Evolutionary conservation across 768 basidiomycete species (phyloP).

Genomic region (Melanogaster broomeanus): DNA sequence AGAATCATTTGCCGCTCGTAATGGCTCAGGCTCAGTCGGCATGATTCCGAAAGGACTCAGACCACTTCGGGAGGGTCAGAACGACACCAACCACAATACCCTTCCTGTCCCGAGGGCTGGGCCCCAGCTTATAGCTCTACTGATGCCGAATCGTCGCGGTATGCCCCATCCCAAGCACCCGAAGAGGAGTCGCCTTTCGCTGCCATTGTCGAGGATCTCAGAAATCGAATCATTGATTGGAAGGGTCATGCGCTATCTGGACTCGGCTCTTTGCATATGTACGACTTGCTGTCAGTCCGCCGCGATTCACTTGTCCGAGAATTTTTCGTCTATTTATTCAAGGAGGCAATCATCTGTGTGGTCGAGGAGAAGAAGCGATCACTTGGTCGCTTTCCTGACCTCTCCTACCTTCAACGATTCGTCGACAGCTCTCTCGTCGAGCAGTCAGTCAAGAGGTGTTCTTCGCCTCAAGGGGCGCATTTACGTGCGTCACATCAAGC

Average conservation of each 20-base stretch:
- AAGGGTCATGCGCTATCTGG: slow-evolving; percentile 91
- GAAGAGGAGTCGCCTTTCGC: slow-evolving; percentile 79
- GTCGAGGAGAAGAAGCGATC: slow-evolving; percentile 92
- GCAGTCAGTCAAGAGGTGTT: slow-evolving; percentile 54
- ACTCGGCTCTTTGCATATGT: slow-evolving; percentile 88
- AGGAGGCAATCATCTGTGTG: slow-evolving; percentile 98
- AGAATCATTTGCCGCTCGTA: slow-evolving; percentile 45
- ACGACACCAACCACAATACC: slow-evolving; percentile 14
- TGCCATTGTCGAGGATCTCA: slow-evolving; percentile 85
- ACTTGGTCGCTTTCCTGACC: slow-evolving; percentile 71
- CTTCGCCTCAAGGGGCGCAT: slow-evolving; percentile 93
- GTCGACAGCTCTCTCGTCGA: slow-evolving; percentile 40
- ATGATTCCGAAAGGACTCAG: slow-evolving; percentile 24
- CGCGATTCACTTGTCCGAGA: slow-evolving; percentile 89
- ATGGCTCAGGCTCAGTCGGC: slow-evolving; percentile 19
- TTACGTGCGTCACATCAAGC: slow-evolving; percentile 92
- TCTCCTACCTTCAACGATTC: slow-evolving; percentile 59
- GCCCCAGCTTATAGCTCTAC: slow-evolving; percentile 27
- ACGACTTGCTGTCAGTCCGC: slow-evolving; percentile 86
- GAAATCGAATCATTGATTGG: slow-evolving; percentile 92
- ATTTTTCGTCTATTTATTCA: slow-evolving; percentile 96
- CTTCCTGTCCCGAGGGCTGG: slow-evolving; percentile 24
- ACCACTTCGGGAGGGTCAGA: slow-evolving; percentile 10
- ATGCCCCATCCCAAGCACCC: slow-evolving; percentile 17
- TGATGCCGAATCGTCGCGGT: slow-evolving; percentile 35